Evolutionary conservation across 2,329 filamentous ascomycete species (phyloP).

Genomic region (Hyphodiscus sp.): DNA sequence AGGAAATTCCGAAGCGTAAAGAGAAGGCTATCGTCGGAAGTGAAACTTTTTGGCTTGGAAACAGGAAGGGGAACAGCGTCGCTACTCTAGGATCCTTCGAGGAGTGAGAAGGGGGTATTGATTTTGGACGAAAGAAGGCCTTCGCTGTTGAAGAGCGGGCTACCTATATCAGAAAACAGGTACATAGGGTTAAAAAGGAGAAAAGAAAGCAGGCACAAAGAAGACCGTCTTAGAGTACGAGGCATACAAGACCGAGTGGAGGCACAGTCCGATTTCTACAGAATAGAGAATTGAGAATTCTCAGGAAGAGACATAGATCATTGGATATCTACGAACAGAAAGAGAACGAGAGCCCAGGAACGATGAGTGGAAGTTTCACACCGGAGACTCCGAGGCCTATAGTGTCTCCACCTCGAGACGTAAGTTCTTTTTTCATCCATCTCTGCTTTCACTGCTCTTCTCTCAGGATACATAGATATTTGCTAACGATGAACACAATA

Average conservation of each 20-base stretch:
- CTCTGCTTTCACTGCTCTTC: not conserved
- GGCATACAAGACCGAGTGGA: not conserved
- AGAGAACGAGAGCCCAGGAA: not conserved
- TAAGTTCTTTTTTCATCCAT: conserved; percentile 5
- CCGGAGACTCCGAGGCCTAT: conserved; percentile 7
- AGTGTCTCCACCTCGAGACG: conserved; percentile 16
- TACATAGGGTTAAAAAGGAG: no score
- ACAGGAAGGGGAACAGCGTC: no score
- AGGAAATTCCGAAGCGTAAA: not conserved
- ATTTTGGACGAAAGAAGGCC: no score
- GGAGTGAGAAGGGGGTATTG: no score
- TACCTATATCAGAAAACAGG: no score
- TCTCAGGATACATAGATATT: no score
- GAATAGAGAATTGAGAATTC: not conserved
- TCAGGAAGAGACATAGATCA: not conserved
- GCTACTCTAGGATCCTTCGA: no score
- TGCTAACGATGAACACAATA: conserved; percentile 4
- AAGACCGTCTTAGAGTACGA: not conserved
- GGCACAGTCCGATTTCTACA: not conserved
- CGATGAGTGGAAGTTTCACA: not conserved
- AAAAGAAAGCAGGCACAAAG: not conserved
- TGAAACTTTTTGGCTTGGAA: no score
- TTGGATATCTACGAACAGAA: not conserved
- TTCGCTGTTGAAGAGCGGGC: no score
- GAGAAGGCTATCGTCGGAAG: no score